Evolutionary conservation across 2,329 filamentous ascomycete genomes (phyloP).

Genomic region (Mollisiaceae sp.): DNA sequence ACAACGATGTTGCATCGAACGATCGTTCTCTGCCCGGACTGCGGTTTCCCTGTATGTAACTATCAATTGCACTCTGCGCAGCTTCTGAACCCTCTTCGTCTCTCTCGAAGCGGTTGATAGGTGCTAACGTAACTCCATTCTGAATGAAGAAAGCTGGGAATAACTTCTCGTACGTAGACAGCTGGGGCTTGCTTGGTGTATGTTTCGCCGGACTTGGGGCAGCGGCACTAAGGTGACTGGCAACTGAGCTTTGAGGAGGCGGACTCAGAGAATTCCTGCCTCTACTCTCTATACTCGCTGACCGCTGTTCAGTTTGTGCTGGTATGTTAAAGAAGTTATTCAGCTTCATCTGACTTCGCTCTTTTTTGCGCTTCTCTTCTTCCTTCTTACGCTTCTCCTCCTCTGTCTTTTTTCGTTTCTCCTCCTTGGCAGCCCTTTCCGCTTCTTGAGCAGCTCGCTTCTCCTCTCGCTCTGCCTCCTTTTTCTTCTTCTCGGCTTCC

Average conservation of each 20-base stretch:
- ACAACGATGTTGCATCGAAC: conserved; percentile 53
- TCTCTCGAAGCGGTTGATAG: conserved; percentile 56
- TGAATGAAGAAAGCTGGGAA: conserved; percentile 86
- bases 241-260: conserved; percentile 25
- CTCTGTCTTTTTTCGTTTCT: conserved; percentile 43
- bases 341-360: conserved; percentile 51
- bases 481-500: conserved; percentile 18
- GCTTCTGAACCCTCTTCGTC: conserved; percentile 60
- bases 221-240: conserved; percentile 24
- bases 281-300: conserved; percentile 31
- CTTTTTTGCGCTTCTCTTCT: conserved; percentile 51
- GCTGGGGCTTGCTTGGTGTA: conserved; percentile 38
- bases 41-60: conserved; percentile 54
- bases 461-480: conserved; percentile 34
- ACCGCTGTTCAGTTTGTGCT: conserved; percentile 20
- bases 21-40: conserved; percentile 48
- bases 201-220: conserved; percentile 15
- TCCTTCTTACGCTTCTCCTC: conserved; percentile 39
- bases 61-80: conserved; percentile 58
- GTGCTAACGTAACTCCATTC: conserved; percentile 73
- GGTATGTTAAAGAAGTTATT: conserved; percentile 36
- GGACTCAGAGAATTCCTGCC: conserved; percentile 36
- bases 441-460: conserved; percentile 42
- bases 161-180: conserved; percentile 64
- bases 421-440: conserved; percentile 46